phyloP scores from a whole-genome alignment of 139 green algal species.

The Closterium sp. region DNA sequence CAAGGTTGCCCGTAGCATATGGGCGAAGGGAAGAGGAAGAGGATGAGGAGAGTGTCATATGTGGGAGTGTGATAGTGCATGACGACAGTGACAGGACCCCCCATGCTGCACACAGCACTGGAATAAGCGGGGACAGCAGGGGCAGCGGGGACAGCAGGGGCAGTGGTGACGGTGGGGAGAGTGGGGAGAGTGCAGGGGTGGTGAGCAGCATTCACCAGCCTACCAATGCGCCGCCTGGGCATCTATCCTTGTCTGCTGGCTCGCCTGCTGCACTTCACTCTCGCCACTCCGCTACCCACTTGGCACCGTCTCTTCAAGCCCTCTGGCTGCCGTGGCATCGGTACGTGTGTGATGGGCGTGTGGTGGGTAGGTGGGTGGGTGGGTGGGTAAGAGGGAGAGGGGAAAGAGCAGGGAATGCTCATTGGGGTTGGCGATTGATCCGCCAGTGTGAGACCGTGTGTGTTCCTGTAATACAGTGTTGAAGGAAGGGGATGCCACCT shows the following conservation, averaged over 20 bases:
- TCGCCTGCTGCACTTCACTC: neutral
- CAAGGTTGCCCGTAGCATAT: too few relatives aligned
- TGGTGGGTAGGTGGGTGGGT: neutral
- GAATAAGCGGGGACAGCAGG: too few relatives aligned
- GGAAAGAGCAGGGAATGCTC: too few relatives aligned
- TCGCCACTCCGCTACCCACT: neutral
- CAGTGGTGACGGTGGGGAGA: neutral
- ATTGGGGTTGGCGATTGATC: neutral
- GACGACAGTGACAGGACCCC: neutral
- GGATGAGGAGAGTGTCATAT: neutral
- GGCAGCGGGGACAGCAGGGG: too few relatives aligned
- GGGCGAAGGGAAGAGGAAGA: neutral
- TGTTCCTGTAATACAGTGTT: neutral
- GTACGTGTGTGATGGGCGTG: neutral
- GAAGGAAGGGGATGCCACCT: neutral
- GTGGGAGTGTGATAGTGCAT: neutral
- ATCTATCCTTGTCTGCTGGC: neutral
- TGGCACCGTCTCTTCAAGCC: neutral
- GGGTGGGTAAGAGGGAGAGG: neutral
- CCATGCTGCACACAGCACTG: neutral
- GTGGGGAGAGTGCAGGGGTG: neutral
- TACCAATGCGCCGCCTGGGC: neutral
- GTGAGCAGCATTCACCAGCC: neutral
- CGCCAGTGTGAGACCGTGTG: neutral
- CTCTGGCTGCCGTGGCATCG: neutral